Evolutionary conservation across 2,329 filamentous ascomycete genomes (phyloP), one percentile per base, ranked within the genome.

Genomic region (Didymella keratinophila): DNA sequence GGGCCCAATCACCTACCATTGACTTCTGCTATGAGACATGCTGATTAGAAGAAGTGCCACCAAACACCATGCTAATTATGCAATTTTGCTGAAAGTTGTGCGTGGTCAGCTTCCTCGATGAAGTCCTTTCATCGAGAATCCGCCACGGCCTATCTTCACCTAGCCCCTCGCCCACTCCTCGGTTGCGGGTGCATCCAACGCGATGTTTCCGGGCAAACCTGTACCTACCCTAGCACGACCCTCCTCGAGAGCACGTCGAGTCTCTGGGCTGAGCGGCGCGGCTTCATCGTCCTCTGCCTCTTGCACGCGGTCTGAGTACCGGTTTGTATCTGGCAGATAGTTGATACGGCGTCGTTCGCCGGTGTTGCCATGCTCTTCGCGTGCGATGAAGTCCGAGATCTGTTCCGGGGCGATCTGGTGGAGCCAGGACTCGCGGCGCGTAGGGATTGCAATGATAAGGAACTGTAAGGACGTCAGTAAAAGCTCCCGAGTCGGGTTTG

Each of bases 381-480:
- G 71, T 16, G 70, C 68, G 30, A 76, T 64, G 45, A 75, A 59
- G 54, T 69, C 67, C 27, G 72, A 75, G 28, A 76, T 54, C n/a
- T 70, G 67, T 8, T 70, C 71, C 3, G 74, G 74, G 2, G 69
- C 66, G 10, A 74, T 52, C 12, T 61, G 60, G 52, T 74, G 71
- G 2, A 75, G 66, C 73, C 71, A 74, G 1, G 73, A 73, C 34
- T 72, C 67, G 16, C 64, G 68, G 20, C 71, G 58, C 2, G 70
- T 75, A 18, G 73, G 71, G 0, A 70, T 64, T 8, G 56, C 68
- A 39, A 76, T 72, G 54, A 76, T 74, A 1, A 61, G 48, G 30
- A 75, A 66, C 74, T 75, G 36, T 5, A 3, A 47, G 9, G n/a
- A 42, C 28, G 41, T 58, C 27, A 58, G 45, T 46, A 30, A 9